Conservation (phyloP, 352 stramenopile genomes). For the Blastocystis sp. region DNA sequence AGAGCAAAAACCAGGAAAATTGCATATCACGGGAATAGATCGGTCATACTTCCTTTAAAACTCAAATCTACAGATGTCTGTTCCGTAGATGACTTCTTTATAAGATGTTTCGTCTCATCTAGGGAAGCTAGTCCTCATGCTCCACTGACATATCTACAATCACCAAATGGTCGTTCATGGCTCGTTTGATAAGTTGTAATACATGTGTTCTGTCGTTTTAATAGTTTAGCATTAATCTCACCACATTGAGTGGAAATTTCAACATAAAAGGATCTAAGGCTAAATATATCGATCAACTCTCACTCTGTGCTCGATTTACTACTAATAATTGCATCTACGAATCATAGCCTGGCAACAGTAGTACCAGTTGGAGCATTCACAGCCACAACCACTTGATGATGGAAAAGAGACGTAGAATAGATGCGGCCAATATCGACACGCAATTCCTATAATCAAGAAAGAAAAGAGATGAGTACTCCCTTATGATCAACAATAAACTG, state of each 20-base stretch:
- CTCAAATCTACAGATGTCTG: not conserved
- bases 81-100: not conserved
- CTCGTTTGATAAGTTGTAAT: not conserved
- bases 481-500: conserved; percentile 1
- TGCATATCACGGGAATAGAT: not conserved
- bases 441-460: not conserved
- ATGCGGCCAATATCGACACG: not conserved
- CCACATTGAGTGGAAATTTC: not conserved
- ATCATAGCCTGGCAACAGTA: not conserved
- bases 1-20: not conserved
- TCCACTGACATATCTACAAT: not conserved
- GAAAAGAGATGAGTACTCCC: not conserved
- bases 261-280: not conserved
- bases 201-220: not conserved
- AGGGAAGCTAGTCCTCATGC: not conserved
- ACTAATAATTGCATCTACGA: not conserved
- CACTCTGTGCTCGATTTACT: not conserved
- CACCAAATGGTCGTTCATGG: not conserved
- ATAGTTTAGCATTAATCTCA: not conserved
- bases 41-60: not conserved
- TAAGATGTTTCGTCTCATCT: not conserved
- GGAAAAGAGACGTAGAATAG: not conserved
- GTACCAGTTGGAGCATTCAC: not conserved
- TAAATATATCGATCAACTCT: not conserved
- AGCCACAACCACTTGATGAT: not conserved